Evolutionary conservation across 139 green algal genomes (phyloP).

Genomic region (Chlorella vulgaris): DNA sequence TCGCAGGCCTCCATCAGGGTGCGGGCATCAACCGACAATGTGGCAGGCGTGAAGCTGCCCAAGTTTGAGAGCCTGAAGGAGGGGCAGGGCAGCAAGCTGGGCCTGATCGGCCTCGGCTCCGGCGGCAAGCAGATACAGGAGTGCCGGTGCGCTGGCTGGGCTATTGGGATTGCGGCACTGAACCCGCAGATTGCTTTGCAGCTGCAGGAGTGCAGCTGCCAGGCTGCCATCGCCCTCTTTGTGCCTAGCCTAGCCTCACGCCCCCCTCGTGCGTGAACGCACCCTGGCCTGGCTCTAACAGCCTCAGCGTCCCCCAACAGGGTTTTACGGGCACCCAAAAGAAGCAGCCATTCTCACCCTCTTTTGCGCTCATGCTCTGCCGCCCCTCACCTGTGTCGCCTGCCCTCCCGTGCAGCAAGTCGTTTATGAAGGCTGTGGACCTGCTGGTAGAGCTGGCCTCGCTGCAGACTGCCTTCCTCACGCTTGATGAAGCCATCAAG

Average conservation of each 20-base stretch:
- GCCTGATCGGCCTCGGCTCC: slow-evolving; percentile 83
- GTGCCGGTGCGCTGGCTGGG: slow-evolving; percentile 51
- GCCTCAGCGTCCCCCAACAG: too few relatives aligned
- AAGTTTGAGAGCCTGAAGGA: slow-evolving; percentile 80
- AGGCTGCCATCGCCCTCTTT: not conserved
- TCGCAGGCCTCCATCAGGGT: slow-evolving; percentile 57
- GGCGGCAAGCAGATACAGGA: slow-evolving; percentile 94
- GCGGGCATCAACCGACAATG: slow-evolving; percentile 84
- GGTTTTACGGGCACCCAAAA: too few relatives aligned
- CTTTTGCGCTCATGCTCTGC: too few relatives aligned
- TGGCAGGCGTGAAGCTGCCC: slow-evolving; percentile 97
- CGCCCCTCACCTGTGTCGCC: too few relatives aligned
- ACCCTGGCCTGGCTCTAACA: too few relatives aligned
- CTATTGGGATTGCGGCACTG: too few relatives aligned
- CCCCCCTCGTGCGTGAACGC: too few relatives aligned
- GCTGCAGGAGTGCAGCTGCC: not conserved
- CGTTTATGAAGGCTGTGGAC: slow-evolving; percentile 83
- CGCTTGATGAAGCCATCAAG: slow-evolving; percentile 96
- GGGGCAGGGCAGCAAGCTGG: slow-evolving; percentile 81
- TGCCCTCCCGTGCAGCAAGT: slow-evolving; percentile 64
- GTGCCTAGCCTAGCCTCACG: not conserved
- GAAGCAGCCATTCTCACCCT: too few relatives aligned
- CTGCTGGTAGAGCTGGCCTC: slow-evolving; percentile 95
- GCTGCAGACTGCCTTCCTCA: slow-evolving; percentile 97
- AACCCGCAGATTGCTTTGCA: too few relatives aligned